Percentiles rank a stretch among this genome's conserved stretches.
Conservation (phyloP, 108 stramenopile species). For the Fragilaria crotonensis region DNA sequence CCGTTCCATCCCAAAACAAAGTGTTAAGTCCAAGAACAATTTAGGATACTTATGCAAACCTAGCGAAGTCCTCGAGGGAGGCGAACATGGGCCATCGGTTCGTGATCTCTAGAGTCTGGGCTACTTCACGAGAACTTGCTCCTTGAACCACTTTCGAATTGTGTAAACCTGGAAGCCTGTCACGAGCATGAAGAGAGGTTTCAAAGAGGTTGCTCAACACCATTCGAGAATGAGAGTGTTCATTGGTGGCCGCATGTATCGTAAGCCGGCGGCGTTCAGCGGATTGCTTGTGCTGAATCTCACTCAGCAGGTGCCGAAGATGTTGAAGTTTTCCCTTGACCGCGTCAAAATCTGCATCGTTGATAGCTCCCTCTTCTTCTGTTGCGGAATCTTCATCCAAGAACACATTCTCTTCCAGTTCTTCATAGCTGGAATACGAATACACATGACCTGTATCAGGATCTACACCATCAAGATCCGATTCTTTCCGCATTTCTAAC, state of each 20-base stretch:
- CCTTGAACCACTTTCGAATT: slow-evolving; percentile 78
- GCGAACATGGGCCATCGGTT: too few relatives aligned
- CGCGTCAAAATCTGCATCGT: slow-evolving; percentile 64
- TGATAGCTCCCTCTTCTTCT: slow-evolving; percentile 45
- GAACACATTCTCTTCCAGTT: slow-evolving; percentile 53
- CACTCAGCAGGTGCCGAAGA: slow-evolving; percentile 55
- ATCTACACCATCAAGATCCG: slow-evolving; percentile 52
- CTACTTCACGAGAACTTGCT: slow-evolving; percentile 58
- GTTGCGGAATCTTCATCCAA: slow-evolving; percentile 53
- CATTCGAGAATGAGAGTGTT: slow-evolving; percentile 77
- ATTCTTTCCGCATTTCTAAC: slow-evolving; percentile 70
- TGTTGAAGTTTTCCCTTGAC: slow-evolving; percentile 48
- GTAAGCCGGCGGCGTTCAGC: slow-evolving; percentile 66
- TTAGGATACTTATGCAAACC: too few relatives aligned
- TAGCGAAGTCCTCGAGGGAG: too few relatives aligned
- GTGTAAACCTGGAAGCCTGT: slow-evolving; percentile 79
- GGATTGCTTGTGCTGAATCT: slow-evolving; percentile 66
- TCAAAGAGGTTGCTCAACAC: slow-evolving; percentile 70
- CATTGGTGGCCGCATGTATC: slow-evolving; percentile 64
- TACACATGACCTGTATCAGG: slow-evolving; percentile 53
- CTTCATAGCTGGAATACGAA: slow-evolving; percentile 37
- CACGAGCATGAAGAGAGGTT: slow-evolving; percentile 67
- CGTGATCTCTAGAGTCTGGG: neutral
- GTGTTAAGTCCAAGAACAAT: too few relatives aligned
- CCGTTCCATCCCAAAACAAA: too few relatives aligned